phyloP scores from a whole-genome alignment of 495 filamentous ascomycete genomes.

The Penicillium mononematosum region DNA sequence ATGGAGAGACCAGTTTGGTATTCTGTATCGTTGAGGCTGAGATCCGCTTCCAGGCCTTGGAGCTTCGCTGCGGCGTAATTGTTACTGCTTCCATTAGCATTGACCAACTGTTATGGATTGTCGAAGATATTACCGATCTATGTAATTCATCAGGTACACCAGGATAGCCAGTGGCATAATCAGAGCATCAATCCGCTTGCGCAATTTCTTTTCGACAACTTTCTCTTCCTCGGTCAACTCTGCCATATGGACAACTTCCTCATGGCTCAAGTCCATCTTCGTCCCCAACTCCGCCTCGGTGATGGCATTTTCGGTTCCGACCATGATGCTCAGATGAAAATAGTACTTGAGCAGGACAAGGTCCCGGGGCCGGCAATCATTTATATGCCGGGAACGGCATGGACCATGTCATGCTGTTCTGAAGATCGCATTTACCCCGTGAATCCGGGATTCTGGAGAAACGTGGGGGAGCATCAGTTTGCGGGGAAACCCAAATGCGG shows the following conservation, averaged over 20 bases:
- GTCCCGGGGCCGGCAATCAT: neutral
- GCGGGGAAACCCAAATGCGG: slow-evolving; percentile 8
- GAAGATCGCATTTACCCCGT: slow-evolving; percentile 5
- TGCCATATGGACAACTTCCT: slow-evolving; percentile 43
- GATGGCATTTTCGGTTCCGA: slow-evolving; percentile 20
- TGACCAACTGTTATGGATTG: neutral
- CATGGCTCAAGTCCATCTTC: slow-evolving; percentile 40
- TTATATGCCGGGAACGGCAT: slow-evolving; percentile 9
- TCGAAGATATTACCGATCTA: slow-evolving; percentile 41
- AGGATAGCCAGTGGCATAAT: slow-evolving; percentile 58
- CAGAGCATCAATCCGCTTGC: slow-evolving; percentile 48
- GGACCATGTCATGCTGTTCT: neutral
- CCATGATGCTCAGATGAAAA: slow-evolving; percentile 17
- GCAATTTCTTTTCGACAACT: slow-evolving; percentile 47
- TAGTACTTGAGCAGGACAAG: neutral
- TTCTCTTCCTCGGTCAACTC: slow-evolving; percentile 47
- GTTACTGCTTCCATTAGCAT: slow-evolving; percentile 38
- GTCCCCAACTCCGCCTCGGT: slow-evolving; percentile 42
- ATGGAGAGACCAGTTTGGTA: slow-evolving; percentile 52
- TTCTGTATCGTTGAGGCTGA: slow-evolving; percentile 38
- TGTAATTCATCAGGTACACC: slow-evolving; percentile 58
- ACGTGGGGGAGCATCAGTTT: slow-evolving; percentile 12
- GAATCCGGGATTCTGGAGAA: slow-evolving; percentile 9
- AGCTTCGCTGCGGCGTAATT: slow-evolving; percentile 57
- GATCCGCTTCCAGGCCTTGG: slow-evolving; percentile 50